Evolutionary conservation across 2,329 filamentous ascomycete species (phyloP).

Genomic region (Torrubiella hemipterigena): DNA sequence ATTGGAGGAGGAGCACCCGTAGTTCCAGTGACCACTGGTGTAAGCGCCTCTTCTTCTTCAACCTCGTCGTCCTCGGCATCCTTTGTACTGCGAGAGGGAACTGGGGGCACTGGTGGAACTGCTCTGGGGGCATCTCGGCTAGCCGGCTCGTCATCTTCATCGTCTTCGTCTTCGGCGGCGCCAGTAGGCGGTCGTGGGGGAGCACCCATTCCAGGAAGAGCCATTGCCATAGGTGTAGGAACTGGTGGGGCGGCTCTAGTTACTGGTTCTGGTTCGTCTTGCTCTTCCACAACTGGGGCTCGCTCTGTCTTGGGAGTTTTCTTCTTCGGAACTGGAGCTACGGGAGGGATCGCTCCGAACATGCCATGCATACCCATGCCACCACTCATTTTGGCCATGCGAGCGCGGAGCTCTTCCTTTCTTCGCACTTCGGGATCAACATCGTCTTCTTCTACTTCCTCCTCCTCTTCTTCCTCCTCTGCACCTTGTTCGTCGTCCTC

Average conservation of each 20-base stretch:
- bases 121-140: constrained; percentile 7
- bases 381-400: constrained; percentile 98
- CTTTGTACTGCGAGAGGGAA: not conserved
- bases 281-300: constrained; percentile 27
- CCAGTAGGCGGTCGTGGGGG: too few relatives aligned
- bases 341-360: constrained; percentile 55
- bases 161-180: constrained; percentile 27
- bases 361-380: constrained; percentile 96
- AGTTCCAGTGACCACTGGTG: constrained; percentile 18
- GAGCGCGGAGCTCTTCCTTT: constrained; percentile 77
- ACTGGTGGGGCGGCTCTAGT: constrained; percentile 38
- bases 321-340: constrained; percentile 54
- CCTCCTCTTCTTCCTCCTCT: constrained; percentile 45
- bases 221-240: constrained; percentile 50
- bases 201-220: constrained; percentile 61
- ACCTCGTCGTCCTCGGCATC: constrained; percentile 13
- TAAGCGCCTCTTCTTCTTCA: constrained; percentile 20
- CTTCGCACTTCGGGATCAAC: constrained; percentile 78
- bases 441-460: constrained; percentile 72
- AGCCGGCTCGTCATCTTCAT: constrained; percentile 19
- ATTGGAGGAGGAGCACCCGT: constrained; percentile 31
- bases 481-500: constrained; percentile 83
- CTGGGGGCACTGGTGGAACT: not conserved
- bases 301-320: constrained; percentile 31
- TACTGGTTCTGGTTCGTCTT: constrained; percentile 30